These are phyloP conservation scores for Populus pruinosa DNA, from an alignment of 345 rosid species.

Conservation along the genomic window DNA sequence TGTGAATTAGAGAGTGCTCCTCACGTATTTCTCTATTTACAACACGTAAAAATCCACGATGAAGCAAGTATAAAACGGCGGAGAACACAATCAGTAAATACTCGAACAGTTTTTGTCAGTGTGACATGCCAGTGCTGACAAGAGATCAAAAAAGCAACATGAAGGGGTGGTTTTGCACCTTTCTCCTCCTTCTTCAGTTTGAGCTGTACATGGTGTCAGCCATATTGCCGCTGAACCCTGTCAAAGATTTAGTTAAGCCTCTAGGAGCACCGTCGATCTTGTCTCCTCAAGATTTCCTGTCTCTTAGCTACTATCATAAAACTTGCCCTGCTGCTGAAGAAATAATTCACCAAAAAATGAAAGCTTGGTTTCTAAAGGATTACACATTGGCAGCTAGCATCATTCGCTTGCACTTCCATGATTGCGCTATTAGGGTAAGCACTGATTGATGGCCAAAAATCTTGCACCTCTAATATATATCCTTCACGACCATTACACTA, in stretches of 20 bases:
- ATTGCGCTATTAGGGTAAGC: slow-evolving; percentile 21
- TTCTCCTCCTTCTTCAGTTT: slow-evolving; percentile 11
- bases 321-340: slow-evolving; percentile 19
- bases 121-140: background rate
- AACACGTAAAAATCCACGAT: background rate
- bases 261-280: background rate
- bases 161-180: background rate
- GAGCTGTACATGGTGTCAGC: background rate
- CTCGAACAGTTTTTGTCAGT: background rate
- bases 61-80: background rate
- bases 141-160: background rate
- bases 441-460: background rate
- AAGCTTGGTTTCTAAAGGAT: slow-evolving; percentile 14
- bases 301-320: background rate
- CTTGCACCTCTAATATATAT: background rate
- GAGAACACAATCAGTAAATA: background rate
- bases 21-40: slow-evolving; percentile 5
- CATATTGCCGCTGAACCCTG: background rate
- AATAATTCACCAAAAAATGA: slow-evolving; percentile 12
- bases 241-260: background rate
- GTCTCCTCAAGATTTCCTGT: background rate
- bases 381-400: slow-evolving; percentile 19
- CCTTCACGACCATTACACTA: too few species aligned
- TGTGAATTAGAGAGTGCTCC: slow-evolving; percentile 4
- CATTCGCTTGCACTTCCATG: slow-evolving; percentile 29